Base-by-base conservation (phyloP, 1,284 basidiomycete genomes). In the Cystobasidium slooffiae region DNA sequence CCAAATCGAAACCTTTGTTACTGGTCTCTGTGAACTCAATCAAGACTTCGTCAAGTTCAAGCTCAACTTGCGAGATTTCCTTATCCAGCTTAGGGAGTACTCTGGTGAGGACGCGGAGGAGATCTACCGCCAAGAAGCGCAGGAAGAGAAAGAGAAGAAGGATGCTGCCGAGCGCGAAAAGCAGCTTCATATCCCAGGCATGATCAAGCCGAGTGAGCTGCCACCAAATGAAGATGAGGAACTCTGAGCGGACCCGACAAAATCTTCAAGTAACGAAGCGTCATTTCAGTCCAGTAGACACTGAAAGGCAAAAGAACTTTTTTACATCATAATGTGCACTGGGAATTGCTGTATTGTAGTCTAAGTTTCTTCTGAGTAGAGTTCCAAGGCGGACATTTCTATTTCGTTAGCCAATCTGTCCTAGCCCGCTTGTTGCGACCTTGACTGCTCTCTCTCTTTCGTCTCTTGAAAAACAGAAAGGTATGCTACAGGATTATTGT, bases 181-280 rank as follows among this genome's bases (percentile, higher is more conserved):
- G 44, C 95, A 95, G 20, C 91, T 93, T 86, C 88, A 92, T 78
- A 94, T 99, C 76, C 97, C 96, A n/a, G 97, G 97, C 70, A 93
- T 99, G 92, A 87, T 98, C 82, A 98, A 98, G 84, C 96, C 96
- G 43, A 91, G 90, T 78, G 92, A 95, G 84, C 82, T 97, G 75
- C 83, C 85, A 81, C 93, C 95, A 81, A 94, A 95, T 84, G 90
- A 90, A 83, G 91, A 93, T 81, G 92, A 93, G 83, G 72, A 74
- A 53, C 72, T 74, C 1, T 74, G 59, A 12, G 24, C 6, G 31
- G 31, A 1, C 5, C 31, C 31, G 46, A 49, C 46, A 14, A n/a
- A 2, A 49, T 3, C 46, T n/a, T 49, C 46, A 12, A 18, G 14
- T 12, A 12, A 49, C 6, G 46, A 49, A 12, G 14, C 6, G 46